Base-by-base conservation (phyloP, 768 basidiomycete species). In the Termitomyces sp. region DNA sequence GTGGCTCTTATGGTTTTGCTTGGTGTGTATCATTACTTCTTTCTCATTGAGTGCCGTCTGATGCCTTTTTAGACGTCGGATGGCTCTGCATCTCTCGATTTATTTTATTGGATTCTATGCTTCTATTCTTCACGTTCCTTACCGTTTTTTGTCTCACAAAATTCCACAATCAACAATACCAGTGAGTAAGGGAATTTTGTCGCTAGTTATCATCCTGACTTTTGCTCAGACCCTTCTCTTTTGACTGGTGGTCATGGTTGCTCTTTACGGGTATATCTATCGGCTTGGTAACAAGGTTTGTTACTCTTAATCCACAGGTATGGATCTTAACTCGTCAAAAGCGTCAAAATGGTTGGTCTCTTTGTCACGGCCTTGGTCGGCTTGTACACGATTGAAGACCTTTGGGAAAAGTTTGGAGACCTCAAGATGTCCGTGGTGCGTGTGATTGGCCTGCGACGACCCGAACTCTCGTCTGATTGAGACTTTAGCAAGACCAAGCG, bases 331-430 rank as follows among this genome's bases (percentile, higher is more conserved):
- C 16, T 57, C 3, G 9, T 47, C 18, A 24, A 4, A 66, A 97
- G 95, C 64, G 88, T 99, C 61, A 99, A 99, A 75, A 88, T 92
- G 88, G 84, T 99, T 51, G 97, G 97, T 37, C 77, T 97, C 12
- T 99, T 99, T 69, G 92, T 93, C 52, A 98, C 94, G 2, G 89
- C 94, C 8, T 77, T 98, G 51, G 94, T 98, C 39, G 97, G 97
- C 26, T 72, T 97, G 2, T 98, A 99, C 73, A 98, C 97, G 0
- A 84, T 98, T 56, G 95, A 98, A 71, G 97, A 99, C 66, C 83
- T 99, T 8, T 99, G 96, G 96, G 88, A 95, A 45, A 98, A 98
- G 72, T 95, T 98, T 70, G 96, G 96, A 8, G 95, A 99, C 71
- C 77, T 97, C 22, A 87, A 84, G 66, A 94, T 99, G 90, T 80